Percentiles rank a stretch among this genome's conserved stretches.
Evolutionary conservation across 2,329 filamentous ascomycete species (phyloP).

Genomic region (Talaromyces marneffei): DNA sequence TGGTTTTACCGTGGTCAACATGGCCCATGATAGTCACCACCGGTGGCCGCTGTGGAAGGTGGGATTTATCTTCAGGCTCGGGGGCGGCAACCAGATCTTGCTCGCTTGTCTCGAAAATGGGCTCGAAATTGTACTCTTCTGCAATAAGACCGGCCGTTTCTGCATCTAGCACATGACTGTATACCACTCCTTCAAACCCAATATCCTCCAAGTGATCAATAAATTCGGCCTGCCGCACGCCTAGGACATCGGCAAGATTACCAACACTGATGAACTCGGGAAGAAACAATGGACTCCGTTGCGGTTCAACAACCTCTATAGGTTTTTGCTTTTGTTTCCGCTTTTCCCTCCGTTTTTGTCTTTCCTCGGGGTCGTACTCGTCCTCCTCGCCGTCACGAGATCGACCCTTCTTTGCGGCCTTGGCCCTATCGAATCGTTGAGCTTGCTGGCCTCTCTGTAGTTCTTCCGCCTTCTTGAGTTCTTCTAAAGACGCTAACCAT

Average conservation of each 20-base stretch:
- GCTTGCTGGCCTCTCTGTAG: neutral
- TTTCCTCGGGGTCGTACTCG: conserved; percentile 32
- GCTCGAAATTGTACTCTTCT: conserved; percentile 87
- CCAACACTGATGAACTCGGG: conserved; percentile 90
- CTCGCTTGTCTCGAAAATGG: conserved; percentile 60
- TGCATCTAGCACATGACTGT: conserved; percentile 80
- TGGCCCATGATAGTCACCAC: conserved; percentile 99
- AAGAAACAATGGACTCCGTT: conserved; percentile 62
- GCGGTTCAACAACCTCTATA: conserved; percentile 36
- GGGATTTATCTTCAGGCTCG: conserved; percentile 59
- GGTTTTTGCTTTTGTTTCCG: conserved; percentile 32
- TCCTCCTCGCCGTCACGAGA: conserved; percentile 21
- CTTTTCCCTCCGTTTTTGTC: conserved; percentile 28
- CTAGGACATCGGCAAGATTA: conserved; percentile 70
- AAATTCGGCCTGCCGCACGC: conserved; percentile 65
- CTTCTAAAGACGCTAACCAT: neutral
- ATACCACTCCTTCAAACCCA: conserved; percentile 79
- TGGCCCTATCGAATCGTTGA: neutral
- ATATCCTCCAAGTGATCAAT: conserved; percentile 70
- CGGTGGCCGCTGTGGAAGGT: conserved; percentile 70
- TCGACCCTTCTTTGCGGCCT: neutral
- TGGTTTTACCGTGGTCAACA: conserved; percentile 97
- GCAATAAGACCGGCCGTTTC: conserved; percentile 88
- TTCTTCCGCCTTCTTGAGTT: conserved; percentile 1
- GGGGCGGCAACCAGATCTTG: conserved; percentile 70